phyloP scores from a whole-genome alignment of 2,329 filamentous ascomycete genomes.

The Epichloe uncinata region DNA sequence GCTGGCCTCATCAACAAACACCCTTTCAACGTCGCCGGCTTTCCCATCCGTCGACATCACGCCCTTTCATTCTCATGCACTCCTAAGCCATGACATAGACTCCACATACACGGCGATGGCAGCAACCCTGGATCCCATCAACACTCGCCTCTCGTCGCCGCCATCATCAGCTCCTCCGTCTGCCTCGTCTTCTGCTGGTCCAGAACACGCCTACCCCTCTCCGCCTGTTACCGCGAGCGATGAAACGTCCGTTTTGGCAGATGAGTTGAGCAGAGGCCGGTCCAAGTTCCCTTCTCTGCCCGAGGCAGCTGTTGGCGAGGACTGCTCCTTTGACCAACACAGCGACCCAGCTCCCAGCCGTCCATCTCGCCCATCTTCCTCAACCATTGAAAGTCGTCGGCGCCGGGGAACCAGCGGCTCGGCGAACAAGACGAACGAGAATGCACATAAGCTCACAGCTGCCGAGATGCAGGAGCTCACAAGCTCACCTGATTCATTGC shows the following conservation, averaged over 20 bases:
- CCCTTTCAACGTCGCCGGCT: neutral
- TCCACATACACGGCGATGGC: conserved; percentile 10
- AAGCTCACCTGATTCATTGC: conserved; percentile 43
- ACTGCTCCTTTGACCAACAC: neutral
- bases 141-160: conserved; percentile 7
- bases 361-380: neutral
- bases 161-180: conserved; percentile 4
- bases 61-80: neutral
- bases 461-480: conserved; percentile 46
- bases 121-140: conserved; percentile 12
- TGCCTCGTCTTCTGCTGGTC: neutral
- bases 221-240: conserved; percentile 15
- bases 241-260: conserved; percentile 18
- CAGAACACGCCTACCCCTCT: neutral
- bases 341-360: neutral
- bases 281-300: neutral
- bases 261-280: conserved; percentile 10
- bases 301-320: neutral
- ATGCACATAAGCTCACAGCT: conserved; percentile 40
- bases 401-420: conserved; percentile 18
- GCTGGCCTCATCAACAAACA: neutral
- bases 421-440: conserved; percentile 24
- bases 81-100: conserved; percentile 1
- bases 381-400: conserved; percentile 5
- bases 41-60: neutral